Percentiles rank a stretch among this genome's conserved stretches.
Evolutionary conservation across 2,329 filamentous ascomycete species (phyloP).

Genomic region (Cylindrodendrum hubeiense): DNA sequence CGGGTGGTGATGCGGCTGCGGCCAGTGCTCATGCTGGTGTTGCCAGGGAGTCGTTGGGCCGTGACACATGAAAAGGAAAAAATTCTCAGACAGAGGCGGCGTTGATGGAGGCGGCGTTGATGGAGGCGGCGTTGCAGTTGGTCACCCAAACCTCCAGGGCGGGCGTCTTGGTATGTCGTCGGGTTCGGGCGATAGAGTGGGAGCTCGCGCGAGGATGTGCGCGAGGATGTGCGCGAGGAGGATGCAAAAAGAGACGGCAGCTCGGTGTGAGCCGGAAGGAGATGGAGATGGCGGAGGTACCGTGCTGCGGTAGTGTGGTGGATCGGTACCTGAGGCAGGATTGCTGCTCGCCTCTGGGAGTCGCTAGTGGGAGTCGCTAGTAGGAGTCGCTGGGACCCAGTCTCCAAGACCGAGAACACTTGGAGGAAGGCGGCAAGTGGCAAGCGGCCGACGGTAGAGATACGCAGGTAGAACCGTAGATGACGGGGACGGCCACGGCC

Average conservation of each 20-base stretch:
- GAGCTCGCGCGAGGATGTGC: no score
- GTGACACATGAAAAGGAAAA: constrained; percentile 35
- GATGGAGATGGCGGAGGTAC: constrained; percentile 17
- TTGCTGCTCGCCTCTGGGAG: neutral
- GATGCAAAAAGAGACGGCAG: constrained; percentile 13
- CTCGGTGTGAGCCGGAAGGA: constrained; percentile 19
- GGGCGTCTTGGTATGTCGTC: constrained; percentile 6
- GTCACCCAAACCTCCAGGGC: constrained; percentile 8
- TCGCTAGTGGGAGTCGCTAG: no score
- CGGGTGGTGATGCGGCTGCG: constrained; percentile 36
- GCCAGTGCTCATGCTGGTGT: constrained; percentile 35
- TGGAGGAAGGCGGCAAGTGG: neutral
- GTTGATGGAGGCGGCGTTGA: constrained; percentile 30
- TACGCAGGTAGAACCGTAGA: constrained; percentile 3
- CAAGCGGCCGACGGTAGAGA: neutral
- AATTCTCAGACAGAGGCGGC: constrained; percentile 19
- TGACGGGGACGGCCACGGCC: neutral
- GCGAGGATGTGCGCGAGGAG: constrained; percentile 9
- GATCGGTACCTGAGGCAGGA: constrained; percentile 17
- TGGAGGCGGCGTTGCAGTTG: constrained; percentile 25
- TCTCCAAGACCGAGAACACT: constrained; percentile 10
- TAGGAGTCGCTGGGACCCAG: constrained; percentile 1
- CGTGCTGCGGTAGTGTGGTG: constrained; percentile 4
- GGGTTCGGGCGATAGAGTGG: constrained; percentile 1
- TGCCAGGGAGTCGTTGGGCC: constrained; percentile 31